Percentiles rank a stretch among this genome's conserved stretches.
These are phyloP conservation scores for Lentinula sp. DNA, from an alignment of 768 basidiomycete species.

Conservation along the genomic window DNA sequence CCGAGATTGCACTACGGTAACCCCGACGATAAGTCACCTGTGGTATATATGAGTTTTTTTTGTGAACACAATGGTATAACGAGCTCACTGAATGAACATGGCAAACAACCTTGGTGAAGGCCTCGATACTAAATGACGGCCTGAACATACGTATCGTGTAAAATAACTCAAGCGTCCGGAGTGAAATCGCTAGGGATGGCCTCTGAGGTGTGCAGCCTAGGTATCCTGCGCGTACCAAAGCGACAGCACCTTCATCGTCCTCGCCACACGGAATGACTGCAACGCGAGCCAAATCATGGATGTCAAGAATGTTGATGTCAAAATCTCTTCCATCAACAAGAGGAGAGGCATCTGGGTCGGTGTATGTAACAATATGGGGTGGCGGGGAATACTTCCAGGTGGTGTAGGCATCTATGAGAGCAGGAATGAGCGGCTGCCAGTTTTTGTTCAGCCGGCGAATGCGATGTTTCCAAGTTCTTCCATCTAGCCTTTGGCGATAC, in stretches of 20 bases:
- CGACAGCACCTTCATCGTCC: not conserved
- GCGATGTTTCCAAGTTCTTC: no score
- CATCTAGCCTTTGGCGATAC: no score
- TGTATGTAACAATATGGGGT: no score
- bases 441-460: no score
- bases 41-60: no score
- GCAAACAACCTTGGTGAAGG: slow-evolving; percentile 2
- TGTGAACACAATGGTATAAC: not conserved
- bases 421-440: no score
- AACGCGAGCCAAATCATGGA: slow-evolving; percentile 6
- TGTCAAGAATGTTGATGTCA: slow-evolving; percentile 11
- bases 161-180: slow-evolving; percentile 19
- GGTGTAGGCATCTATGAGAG: no score
- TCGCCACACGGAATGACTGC: slow-evolving; percentile 6
- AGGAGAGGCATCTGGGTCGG: not conserved
- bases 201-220: slow-evolving; percentile 4
- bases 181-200: slow-evolving; percentile 15
- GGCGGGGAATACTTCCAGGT: no score
- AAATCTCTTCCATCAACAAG: slow-evolving; percentile 2
- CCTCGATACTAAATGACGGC: no score
- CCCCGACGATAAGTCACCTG: slow-evolving; percentile 17
- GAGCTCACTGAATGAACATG: not conserved
- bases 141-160: slow-evolving; percentile 6
- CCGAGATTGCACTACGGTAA: slow-evolving; percentile 15
- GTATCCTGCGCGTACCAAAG: slow-evolving; percentile 1